Evolutionary conservation across 78 protist species (phyloP), one percentile per base, ranked within the genome.

Genomic region (Protostelium mycophagum): DNA sequence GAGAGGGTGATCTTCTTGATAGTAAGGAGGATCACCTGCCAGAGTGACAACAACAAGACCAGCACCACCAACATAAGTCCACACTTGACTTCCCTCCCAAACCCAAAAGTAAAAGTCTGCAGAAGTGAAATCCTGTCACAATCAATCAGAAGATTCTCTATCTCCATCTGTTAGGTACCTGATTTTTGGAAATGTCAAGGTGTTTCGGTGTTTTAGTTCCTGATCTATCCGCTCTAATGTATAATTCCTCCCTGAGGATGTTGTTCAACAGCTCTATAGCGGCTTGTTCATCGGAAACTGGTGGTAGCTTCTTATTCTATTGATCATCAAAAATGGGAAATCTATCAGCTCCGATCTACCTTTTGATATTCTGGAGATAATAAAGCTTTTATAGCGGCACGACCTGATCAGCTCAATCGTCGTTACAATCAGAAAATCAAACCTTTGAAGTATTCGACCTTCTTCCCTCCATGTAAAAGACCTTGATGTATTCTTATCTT

Each of bases 361-460:
- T 51, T 51, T 51, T 5, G 73, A 51, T 51, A 51, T 16, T 51
- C 73, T 5, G 73, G 73, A 5, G 73, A 51, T 16, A 25, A 16
- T 51, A 51, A 51, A 25, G 73, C 73, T 16, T 51, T 51, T 5
- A 51, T 51, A 16, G 73, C 73, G 5, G 73, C 73, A 51, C 73
- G 73, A 25, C 73, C 73, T 51, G 16, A 51, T 25, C 31, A 16
- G 73, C 73, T 5, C 31, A 51, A 51, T 51, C 73, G 73, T 51
- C 5, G 5, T 51, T 16, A 16, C 73, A 51, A 51, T 51, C 31
- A 25, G 73, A 25, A 16, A 51, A 25, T 25, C 31, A 51, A 25
- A 51, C 73, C 73, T 51, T 51, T 51, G 73, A 51, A 51, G 73
- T 51, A 51, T 51, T 51, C 73, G 73, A 51, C 73, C 73, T 51